These are phyloP conservation scores for Leptographium galeiforme DNA, from an alignment of 2,329 filamentous ascomycete species.

Conservation along the genomic window DNA sequence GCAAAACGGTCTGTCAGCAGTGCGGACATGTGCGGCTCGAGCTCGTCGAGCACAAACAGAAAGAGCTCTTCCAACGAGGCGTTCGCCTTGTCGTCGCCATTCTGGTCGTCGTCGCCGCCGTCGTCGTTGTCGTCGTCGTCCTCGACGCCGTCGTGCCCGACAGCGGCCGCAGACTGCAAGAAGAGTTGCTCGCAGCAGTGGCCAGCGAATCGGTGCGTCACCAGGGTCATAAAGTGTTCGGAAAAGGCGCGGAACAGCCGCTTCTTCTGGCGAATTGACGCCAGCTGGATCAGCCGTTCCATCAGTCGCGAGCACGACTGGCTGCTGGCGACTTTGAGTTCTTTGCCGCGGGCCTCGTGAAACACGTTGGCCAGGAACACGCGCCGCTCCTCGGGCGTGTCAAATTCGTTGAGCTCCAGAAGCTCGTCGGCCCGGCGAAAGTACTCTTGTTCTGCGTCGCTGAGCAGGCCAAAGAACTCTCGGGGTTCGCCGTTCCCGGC, in stretches of 20 bases:
- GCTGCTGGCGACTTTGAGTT: slow-evolving; percentile 89
- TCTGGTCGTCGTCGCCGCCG: slow-evolving; percentile 23
- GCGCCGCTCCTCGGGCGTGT: slow-evolving; percentile 53
- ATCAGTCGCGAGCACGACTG: slow-evolving; percentile 89
- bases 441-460: slow-evolving; percentile 89
- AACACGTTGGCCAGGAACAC: slow-evolving; percentile 72
- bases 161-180: slow-evolving; percentile 50
- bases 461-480: slow-evolving; percentile 86
- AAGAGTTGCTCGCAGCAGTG: slow-evolving; percentile 96
- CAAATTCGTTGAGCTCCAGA: slow-evolving; percentile 81
- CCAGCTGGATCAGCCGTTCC: slow-evolving; percentile 79
- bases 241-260: slow-evolving; percentile 72
- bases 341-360: slow-evolving; percentile 77
- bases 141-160: slow-evolving; percentile 21
- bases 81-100: slow-evolving; percentile 32
- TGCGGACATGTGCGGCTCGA: slow-evolving; percentile 73
- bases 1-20: slow-evolving; percentile 80
- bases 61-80: slow-evolving; percentile 75
- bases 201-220: slow-evolving; percentile 91
- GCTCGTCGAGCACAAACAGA: slow-evolving; percentile 67
- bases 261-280: slow-evolving; percentile 70
- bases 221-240: slow-evolving; percentile 74
- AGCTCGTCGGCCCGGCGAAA: slow-evolving; percentile 83
- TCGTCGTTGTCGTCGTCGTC: slow-evolving; percentile 22
- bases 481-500: slow-evolving; percentile 29